These are phyloP conservation scores for Linaria vulgaris DNA, from an alignment of 257 asterid genomes.

Conservation along the genomic window DNA sequence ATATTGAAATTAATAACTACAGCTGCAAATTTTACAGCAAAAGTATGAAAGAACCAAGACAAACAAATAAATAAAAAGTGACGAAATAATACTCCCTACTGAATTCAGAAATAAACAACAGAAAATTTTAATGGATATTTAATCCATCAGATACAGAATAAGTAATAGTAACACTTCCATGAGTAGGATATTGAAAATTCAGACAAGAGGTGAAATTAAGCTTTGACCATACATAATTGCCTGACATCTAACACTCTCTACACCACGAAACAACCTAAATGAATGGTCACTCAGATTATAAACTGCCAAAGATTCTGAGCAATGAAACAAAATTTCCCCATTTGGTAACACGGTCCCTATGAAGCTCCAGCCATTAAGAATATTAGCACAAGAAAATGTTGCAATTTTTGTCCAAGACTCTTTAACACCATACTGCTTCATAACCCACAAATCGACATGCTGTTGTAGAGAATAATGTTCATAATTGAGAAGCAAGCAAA, in stretches of 20 bases:
- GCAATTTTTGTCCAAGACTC: neutral
- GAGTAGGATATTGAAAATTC: no score
- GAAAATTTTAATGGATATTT: no score
- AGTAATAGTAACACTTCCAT: no score
- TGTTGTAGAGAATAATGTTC: no score
- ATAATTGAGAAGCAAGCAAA: neutral
- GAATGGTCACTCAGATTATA: neutral
- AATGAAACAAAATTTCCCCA: neutral
- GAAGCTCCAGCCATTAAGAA: no score
- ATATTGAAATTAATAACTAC: no score
- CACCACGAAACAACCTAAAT: neutral
- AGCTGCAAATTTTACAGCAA: no score
- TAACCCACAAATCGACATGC: neutral
- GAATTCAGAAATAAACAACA: no score
- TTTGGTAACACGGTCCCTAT: conserved; percentile 1
- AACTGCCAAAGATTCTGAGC: neutral
- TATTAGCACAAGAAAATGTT: neutral
- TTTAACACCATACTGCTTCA: conserved; percentile 1
- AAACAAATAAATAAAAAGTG: no score
- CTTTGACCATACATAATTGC: neutral
- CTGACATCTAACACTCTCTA: neutral
- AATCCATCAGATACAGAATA: no score
- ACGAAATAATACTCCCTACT: no score
- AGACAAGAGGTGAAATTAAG: neutral
- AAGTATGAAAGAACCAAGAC: no score